Base-by-base conservation (phyloP, 2,329 filamentous ascomycete genomes). In the Magnaporthiopsis incrustans region DNA sequence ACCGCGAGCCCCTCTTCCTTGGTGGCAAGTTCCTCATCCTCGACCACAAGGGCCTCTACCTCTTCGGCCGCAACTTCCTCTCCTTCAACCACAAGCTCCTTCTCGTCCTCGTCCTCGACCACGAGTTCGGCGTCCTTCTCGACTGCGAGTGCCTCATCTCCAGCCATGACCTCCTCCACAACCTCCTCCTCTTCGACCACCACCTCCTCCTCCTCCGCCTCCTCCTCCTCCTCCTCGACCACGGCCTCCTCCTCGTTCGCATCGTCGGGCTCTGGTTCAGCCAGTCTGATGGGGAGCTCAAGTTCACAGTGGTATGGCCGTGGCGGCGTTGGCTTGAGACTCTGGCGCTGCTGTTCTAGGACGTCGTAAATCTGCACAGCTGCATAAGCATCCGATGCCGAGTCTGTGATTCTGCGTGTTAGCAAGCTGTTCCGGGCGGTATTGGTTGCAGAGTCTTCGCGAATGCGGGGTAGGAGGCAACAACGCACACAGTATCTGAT, bases 351-450 rank as follows among this genome's bases (percentile, higher is more conserved):
- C 61, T 83, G 77, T 65, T 97, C 88, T 59, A 97, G 78, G 1
- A 83, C 81, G 66, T 91, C 80, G 70, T 86, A 96, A 1, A 97
- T 78, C 64, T 91, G 88, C 14, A 89, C 76, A 58, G 87, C 85
- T 65, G 90, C 92, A 72, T 97, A 97, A 0, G 91, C 89, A 73
- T 96, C 92, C 0, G 90, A 88, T 15, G 91, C 92, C 12, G 91
- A 87, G 74, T 93, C 88, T 90, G 69, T 30, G 56, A 25, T 67
- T 6, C 44, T 11, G 62, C 8, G 7, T 14, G 68, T 75, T 33
- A 74, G 74, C 69, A 62, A 70, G 64, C 59, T 66, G 57, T 12
- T 7, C 30, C 18, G 2, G 30, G 14, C 4, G 4, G n/a, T 50
- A 1, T 58, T 30, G 12, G n/a, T n/a, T n/a, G 7, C 11, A 11